Conservation (phyloP, 495 filamentous ascomycete species). For the Articulospora tetracladia region DNA sequence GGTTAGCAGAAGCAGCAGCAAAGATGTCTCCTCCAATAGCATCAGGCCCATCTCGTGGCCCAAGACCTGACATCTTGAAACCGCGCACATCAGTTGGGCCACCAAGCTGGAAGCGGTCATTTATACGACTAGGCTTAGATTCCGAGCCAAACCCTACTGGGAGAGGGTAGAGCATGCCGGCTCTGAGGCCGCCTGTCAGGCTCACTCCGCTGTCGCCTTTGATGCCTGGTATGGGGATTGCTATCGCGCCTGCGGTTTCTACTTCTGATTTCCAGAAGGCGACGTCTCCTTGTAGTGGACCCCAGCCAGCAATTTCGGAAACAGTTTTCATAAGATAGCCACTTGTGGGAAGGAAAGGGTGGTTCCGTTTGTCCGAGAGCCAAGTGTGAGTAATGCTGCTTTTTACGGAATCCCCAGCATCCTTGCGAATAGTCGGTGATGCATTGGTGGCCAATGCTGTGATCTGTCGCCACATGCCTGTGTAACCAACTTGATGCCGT, state of each 20-base stretch:
- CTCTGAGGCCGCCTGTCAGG: conserved; percentile 44
- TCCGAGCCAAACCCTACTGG: conserved; percentile 48
- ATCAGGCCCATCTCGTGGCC: conserved; percentile 79
- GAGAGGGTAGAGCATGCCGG: conserved; percentile 55
- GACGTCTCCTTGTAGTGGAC: conserved; percentile 81
- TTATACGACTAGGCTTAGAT: conserved; percentile 67
- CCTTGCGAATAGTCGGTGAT: conserved; percentile 72
- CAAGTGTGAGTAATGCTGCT: conserved; percentile 79
- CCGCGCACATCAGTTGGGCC: conserved; percentile 93
- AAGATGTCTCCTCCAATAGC: conserved; percentile 89
- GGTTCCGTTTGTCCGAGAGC: conserved; percentile 73
- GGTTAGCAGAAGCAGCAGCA: conserved; percentile 77
- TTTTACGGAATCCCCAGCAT: conserved; percentile 91
- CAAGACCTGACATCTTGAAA: conserved; percentile 84
- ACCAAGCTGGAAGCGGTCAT: conserved; percentile 92
- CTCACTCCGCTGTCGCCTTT: conserved; percentile 67
- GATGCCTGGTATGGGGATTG: conserved; percentile 65
- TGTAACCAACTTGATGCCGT: conserved; percentile 73
- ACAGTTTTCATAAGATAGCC: conserved; percentile 75
- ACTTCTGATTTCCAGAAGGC: conserved; percentile 84
- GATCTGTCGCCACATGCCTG: conserved; percentile 80
- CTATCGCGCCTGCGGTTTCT: conserved; percentile 69
- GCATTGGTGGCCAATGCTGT: conserved; percentile 71
- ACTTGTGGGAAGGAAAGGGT: conserved; percentile 72
- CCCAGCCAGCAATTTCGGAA: conserved; percentile 83